Base-by-base conservation (phyloP, 805 yeast species). In the Zygotorulaspora danielsina region DNA sequence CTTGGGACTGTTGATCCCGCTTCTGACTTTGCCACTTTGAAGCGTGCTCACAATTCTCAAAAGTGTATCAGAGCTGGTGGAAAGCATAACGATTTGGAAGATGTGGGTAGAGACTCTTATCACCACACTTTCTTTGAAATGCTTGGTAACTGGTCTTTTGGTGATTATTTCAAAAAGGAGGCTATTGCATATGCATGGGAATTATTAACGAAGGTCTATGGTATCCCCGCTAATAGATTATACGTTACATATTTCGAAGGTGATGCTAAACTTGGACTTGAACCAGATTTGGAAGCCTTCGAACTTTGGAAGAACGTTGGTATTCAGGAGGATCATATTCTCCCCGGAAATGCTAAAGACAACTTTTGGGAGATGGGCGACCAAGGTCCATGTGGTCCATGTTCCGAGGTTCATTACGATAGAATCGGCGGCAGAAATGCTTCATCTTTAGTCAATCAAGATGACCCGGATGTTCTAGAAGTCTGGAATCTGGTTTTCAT, bases 341-440 rank as follows among this genome's bases (percentile, higher is more conserved):
- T 93, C 51, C 95, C 96, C 15, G 99, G 99, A 42, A 70, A 80
- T 51, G 84, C 81, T 38, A 71, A 79, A 59, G 99, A 93, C 64
- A 93, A 93, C 69, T 93, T 93, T 67, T 93, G 99, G 99, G 99
- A 93, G 72, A 93, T 93, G 99, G 99, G 99, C 56, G 99, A 94
- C 61, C 97, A 90, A 71, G 99, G 99, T 51, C 99, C 99, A 34
- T 93, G 99, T 72, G 99, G 99, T 48, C 99, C 99, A 37, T 94
- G 98, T 70, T 84, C 95, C 17, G 99, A 93, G 67, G 76, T 93
- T 53, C 99, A 93, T 66, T 93, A 87, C 65, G 99, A 93, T 67
- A 81, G 98, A 69, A 88, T 93, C 50, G 98, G 98, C 50, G 97
- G 97, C 43, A 82, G 99, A 72, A 90, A 93, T 59, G 98, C 97